phyloP scores from a whole-genome alignment of 768 basidiomycete genomes.

The Russula sp. region DNA sequence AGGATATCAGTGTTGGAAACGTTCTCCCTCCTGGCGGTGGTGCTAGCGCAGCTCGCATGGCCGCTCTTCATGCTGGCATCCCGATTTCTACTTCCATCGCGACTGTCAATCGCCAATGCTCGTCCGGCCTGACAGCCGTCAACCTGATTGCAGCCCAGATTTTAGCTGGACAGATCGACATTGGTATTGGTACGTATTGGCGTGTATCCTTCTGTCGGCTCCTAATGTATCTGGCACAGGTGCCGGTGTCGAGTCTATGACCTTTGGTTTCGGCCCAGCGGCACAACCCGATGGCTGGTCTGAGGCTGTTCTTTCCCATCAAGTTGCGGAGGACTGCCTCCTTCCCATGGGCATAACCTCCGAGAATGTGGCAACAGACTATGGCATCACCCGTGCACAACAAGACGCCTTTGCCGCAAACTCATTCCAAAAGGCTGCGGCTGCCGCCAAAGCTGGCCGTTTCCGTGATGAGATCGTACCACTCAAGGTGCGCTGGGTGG shows the following conservation, averaged over 20 bases:
- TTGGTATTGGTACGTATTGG: conserved; percentile 67
- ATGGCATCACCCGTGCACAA: conserved; percentile 59
- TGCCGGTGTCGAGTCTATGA: conserved; percentile 90
- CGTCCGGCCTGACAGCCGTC: conserved; percentile 77
- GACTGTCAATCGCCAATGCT: conserved; percentile 89
- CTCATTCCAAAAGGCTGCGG: conserved; percentile 80
- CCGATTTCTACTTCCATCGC: conserved; percentile 67
- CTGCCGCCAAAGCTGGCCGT: conserved; percentile 72
- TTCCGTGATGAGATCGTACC: conserved; percentile 85
- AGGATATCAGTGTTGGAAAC: conserved; percentile 82
- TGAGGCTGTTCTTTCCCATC: conserved; percentile 55
- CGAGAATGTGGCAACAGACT: conserved; percentile 85
- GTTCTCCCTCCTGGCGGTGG: conserved; percentile 86
- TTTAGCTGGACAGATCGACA: conserved; percentile 70
- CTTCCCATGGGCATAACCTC: conserved; percentile 92
- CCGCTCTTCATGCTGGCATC: conserved; percentile 79
- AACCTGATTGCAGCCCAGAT: conserved; percentile 82
- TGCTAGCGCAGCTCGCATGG: conserved; percentile 78
- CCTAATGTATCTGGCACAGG: conserved; percentile 35
- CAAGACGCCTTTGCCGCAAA: conserved; percentile 83
- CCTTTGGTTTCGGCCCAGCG: conserved; percentile 59
- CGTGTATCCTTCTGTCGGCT: not conserved
- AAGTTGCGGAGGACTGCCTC: conserved; percentile 74
- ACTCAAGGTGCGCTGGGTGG: conserved; percentile 59
- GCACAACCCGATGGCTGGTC: conserved; percentile 55